Evolutionary conservation across 192 early-diverging fungal species (phyloP).

Genomic region (Chytriomyces confervae): DNA sequence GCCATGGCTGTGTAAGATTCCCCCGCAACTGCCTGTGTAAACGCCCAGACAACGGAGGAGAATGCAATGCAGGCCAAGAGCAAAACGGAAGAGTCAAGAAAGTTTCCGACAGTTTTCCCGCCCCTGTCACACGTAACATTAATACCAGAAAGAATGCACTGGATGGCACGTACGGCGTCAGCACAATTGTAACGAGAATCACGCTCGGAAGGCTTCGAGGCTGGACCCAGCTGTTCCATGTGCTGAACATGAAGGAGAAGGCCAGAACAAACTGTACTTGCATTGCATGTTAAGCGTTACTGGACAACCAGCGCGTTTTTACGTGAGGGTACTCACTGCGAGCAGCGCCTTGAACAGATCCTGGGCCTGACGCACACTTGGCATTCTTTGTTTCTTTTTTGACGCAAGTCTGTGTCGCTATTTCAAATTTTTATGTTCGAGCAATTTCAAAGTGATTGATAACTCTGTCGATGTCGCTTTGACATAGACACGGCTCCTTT

Average conservation of each 20-base stretch:
- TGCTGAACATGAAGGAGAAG: constrained; percentile 18
- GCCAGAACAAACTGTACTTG: neutral
- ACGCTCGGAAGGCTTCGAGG: constrained; percentile 6
- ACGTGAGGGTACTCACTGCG: constrained; percentile 3
- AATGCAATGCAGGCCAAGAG: neutral
- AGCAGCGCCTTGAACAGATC: constrained; percentile 10
- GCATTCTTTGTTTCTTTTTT: neutral
- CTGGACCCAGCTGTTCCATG: neutral
- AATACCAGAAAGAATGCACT: neutral
- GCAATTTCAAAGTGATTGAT: no score
- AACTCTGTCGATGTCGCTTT: no score
- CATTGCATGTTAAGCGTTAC: neutral
- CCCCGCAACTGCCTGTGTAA: constrained; percentile 19
- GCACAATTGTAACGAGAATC: neutral
- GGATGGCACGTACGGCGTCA: constrained; percentile 3
- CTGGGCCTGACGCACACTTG: neutral
- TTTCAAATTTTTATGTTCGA: no score
- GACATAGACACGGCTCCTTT: no score
- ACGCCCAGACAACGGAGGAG: constrained; percentile 16
- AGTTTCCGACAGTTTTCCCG: constrained; percentile 33
- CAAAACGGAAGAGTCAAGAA: constrained; percentile 23
- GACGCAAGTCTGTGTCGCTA: no score
- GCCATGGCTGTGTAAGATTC: constrained; percentile 21
- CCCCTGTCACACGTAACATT: neutral
- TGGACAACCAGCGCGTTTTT: neutral